phyloP scores from a whole-genome alignment of 176 grass and related monocot genomes.

The Thinopyrum elongatum region DNA sequence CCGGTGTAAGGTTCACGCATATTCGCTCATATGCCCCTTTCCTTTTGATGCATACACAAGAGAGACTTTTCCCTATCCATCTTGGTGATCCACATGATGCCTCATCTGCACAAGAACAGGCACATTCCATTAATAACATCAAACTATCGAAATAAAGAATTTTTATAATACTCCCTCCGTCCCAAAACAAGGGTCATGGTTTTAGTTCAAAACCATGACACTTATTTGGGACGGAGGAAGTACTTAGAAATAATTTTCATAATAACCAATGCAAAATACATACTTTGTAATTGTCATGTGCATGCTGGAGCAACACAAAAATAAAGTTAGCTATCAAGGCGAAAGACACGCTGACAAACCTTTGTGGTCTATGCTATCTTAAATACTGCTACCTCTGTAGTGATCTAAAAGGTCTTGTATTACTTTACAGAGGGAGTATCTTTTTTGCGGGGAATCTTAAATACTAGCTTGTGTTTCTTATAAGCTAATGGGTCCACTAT shows the following conservation, averaged over 20 bases:
- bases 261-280: not conserved
- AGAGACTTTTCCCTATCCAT: slow-evolving; percentile 95
- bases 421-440: not conserved
- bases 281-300: not conserved
- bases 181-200: too few species aligned
- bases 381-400: not conserved
- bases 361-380: not conserved
- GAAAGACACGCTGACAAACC: not conserved
- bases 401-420: too few species aligned
- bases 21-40: slow-evolving; percentile 88
- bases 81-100: slow-evolving; percentile 85
- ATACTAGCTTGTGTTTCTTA: slow-evolving; percentile 16
- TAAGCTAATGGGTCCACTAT: slow-evolving; percentile 28
- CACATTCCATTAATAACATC: not conserved
- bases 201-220: too few species aligned
- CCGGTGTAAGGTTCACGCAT: slow-evolving; percentile 85
- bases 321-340: not conserved
- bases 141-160: not conserved
- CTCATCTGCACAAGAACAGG: slow-evolving; percentile 60
- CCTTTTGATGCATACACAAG: slow-evolving; percentile 90
- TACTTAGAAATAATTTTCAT: not conserved
- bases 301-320: not conserved
- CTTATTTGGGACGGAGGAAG: too few species aligned
- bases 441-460: not conserved
- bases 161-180: not conserved